phyloP scores from a whole-genome alignment of 345 rosid genomes.

The Citrus mangshanensis region DNA sequence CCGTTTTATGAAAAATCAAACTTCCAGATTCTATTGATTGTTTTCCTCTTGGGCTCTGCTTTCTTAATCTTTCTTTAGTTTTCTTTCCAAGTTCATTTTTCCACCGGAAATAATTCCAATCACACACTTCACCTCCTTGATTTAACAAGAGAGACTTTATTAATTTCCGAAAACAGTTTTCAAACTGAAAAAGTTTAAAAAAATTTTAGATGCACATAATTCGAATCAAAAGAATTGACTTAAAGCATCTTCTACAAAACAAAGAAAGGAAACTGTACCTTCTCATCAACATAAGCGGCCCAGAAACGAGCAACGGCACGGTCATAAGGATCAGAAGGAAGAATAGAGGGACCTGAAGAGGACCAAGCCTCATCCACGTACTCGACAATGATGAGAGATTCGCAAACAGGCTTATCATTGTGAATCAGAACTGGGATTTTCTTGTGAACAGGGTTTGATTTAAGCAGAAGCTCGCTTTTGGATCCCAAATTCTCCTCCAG shows the following conservation, averaged over 20 bases:
- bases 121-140: too few species aligned
- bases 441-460: slow-evolving; percentile 75
- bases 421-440: slow-evolving; percentile 80
- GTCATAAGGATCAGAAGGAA: slow-evolving; percentile 63
- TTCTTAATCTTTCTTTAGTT: too few species aligned
- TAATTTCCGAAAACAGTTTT: background rate
- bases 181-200: background rate
- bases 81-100: too few species aligned
- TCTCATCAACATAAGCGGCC: slow-evolving; percentile 67
- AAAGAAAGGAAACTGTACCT: slow-evolving; percentile 26
- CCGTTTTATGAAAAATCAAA: too few species aligned
- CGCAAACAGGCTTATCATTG: slow-evolving; percentile 53
- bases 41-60: too few species aligned
- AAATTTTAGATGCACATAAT: too few species aligned
- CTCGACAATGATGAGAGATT: slow-evolving; percentile 62
- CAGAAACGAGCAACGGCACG: slow-evolving; percentile 75
- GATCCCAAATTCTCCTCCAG: slow-evolving; percentile 43
- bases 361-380: slow-evolving; percentile 73
- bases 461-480: slow-evolving; percentile 64
- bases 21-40: too few species aligned
- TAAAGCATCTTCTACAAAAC: background rate
- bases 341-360: slow-evolving; percentile 48
- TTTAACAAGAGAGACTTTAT: too few species aligned
- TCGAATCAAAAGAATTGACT: background rate
- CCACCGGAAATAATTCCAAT: too few species aligned